Conservation (phyloP, 352 stramenopile genomes). For the Hyaloperonospora brassicae region DNA sequence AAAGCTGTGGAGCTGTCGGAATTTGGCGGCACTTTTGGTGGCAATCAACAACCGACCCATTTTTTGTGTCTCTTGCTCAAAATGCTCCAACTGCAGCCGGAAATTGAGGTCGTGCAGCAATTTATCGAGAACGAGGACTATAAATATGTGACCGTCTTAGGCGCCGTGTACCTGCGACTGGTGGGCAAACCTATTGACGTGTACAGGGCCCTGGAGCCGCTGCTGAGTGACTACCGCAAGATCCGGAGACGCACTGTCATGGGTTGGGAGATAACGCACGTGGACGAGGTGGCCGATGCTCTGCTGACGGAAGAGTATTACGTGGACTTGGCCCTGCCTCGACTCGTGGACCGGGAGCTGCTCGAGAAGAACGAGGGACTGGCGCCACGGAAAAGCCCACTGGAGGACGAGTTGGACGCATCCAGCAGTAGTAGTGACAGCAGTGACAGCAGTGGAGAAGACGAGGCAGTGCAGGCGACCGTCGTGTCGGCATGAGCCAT, state of each 20-base stretch:
- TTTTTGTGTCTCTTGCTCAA: conserved; percentile 98
- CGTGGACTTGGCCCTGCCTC: conserved; percentile 91
- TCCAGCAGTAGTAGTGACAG: conserved; percentile 19
- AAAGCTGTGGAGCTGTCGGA: conserved; percentile 92
- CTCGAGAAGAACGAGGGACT: conserved; percentile 77
- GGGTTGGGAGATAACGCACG: conserved; percentile 89
- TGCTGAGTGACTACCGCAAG: conserved; percentile 96
- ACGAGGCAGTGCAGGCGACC: too few relatives aligned
- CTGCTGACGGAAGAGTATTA: conserved; percentile 89
- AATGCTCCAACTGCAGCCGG: conserved; percentile 96
- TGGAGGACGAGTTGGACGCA: conserved; percentile 69
- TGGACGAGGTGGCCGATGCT: conserved; percentile 95
- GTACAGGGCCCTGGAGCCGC: conserved; percentile 90
- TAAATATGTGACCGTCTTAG: conserved; percentile 95
- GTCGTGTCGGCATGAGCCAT: too few relatives aligned
- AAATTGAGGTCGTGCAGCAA: conserved; percentile 88
- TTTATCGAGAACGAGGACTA: conserved; percentile 98
- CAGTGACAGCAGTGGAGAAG: conserved; percentile 4
- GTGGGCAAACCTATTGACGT: conserved; percentile 89
- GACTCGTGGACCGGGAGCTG: conserved; percentile 79
- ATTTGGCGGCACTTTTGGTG: conserved; percentile 90
- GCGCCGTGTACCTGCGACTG: conserved; percentile 95
- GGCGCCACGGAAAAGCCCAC: conserved; percentile 48
- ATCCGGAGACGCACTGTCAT: conserved; percentile 81
- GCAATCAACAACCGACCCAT: conserved; percentile 91